Evolutionary conservation across 768 basidiomycete species (phyloP).

Genomic region (Xerocomellus intermedius): DNA sequence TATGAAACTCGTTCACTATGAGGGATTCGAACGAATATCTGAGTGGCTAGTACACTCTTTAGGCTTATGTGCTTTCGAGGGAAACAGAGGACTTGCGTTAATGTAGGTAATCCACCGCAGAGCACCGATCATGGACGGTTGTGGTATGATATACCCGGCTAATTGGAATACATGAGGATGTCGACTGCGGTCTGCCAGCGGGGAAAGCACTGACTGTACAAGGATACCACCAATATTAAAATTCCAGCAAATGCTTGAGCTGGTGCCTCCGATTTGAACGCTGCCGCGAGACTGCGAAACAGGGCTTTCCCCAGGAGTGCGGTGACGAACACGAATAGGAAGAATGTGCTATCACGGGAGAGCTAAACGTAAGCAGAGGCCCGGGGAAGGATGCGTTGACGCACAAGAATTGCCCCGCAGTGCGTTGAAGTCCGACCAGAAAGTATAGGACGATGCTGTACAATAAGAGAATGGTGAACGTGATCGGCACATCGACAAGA

Average conservation of each 20-base stretch:
- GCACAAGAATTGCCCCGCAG: constrained; percentile 65
- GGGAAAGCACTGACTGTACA: constrained; percentile 36
- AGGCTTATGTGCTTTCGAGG: constrained; percentile 9
- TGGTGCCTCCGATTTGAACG: constrained; percentile 55
- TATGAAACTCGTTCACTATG: constrained; percentile 80
- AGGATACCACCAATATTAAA: constrained; percentile 50
- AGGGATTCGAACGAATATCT: constrained; percentile 64
- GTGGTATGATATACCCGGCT: constrained; percentile 58
- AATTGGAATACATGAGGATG: background rate
- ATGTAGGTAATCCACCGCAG: constrained; percentile 66
- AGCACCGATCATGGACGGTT: constrained; percentile 63
- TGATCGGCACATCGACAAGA: constrained; percentile 46
- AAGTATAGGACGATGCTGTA: constrained; percentile 55
- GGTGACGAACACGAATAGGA: constrained; percentile 56
- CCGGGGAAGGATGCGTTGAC: constrained; percentile 21
- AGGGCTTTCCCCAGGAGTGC: constrained; percentile 70
- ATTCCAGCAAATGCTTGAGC: constrained; percentile 61
- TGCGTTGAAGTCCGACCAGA: constrained; percentile 53
- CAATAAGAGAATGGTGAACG: constrained; percentile 34
- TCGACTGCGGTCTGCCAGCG: background rate
- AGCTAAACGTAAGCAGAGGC: constrained; percentile 10
- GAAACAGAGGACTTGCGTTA: constrained; percentile 47
- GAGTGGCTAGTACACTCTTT: constrained; percentile 43
- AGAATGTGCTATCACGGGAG: constrained; percentile 44
- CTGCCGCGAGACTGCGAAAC: constrained; percentile 68